These are phyloP conservation scores for Phyllosticta capitalensis DNA, from an alignment of 2,329 filamentous ascomycete species.

Conservation along the genomic window DNA sequence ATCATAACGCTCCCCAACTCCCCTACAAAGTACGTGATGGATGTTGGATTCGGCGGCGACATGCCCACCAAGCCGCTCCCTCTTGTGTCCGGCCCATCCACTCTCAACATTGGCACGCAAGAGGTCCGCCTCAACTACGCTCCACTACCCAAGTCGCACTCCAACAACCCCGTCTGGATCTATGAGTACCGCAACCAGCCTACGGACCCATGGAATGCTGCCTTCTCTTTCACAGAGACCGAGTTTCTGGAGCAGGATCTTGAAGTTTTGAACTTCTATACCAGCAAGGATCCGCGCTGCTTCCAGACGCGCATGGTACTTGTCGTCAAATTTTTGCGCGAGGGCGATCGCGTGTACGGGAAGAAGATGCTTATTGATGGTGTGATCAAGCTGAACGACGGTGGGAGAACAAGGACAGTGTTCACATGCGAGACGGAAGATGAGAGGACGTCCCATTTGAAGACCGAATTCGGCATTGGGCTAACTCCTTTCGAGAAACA, in stretches of 20 bases:
- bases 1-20: slow-evolving; percentile 46
- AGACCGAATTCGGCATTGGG: slow-evolving; percentile 32
- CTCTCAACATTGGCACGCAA: slow-evolving; percentile 44
- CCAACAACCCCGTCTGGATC: slow-evolving; percentile 43
- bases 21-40: slow-evolving; percentile 42
- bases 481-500: slow-evolving; percentile 26
- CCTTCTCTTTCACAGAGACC: slow-evolving; percentile 33
- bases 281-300: slow-evolving; percentile 21
- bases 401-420: slow-evolving; percentile 30
- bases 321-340: slow-evolving; percentile 30
- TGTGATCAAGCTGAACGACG: slow-evolving; percentile 34
- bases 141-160: slow-evolving; percentile 38
- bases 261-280: slow-evolving; percentile 31
- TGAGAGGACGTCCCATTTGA: slow-evolving; percentile 29
- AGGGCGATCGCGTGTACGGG: slow-evolving; percentile 23
- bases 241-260: slow-evolving; percentile 33
- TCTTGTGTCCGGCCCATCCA: slow-evolving; percentile 23
- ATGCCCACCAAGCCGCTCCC: slow-evolving; percentile 49
- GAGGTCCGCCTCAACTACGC: slow-evolving; percentile 46
- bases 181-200: slow-evolving; percentile 45
- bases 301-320: slow-evolving; percentile 25
- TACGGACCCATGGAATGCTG: slow-evolving; percentile 31
- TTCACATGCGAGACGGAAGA: slow-evolving; percentile 30
- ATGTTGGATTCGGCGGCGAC: slow-evolving; percentile 57
- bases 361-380: slow-evolving; percentile 34